phyloP scores from a whole-genome alignment of 2,329 filamentous ascomycete genomes.

The Hypoxylon sp. region DNA sequence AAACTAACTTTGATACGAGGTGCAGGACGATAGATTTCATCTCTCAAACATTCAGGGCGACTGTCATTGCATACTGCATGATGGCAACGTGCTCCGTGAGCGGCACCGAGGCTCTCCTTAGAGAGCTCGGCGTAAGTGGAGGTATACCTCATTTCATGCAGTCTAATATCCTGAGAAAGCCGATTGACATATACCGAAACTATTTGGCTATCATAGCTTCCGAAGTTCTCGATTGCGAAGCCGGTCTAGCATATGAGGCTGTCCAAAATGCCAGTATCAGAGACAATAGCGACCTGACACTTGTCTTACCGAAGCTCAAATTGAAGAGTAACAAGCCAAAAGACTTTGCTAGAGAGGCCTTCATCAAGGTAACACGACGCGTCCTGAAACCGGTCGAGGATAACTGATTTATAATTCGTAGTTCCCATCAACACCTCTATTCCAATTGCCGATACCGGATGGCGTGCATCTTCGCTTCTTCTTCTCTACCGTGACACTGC shows the following conservation, averaged over 20 bases:
- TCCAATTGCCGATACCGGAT: constrained; percentile 68
- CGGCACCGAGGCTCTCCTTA: constrained; percentile 70
- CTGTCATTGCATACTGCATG: constrained; percentile 5
- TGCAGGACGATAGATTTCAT: neutral
- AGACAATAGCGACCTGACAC: constrained; percentile 53
- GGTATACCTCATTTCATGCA: constrained; percentile 53
- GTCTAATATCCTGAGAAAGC: constrained; percentile 46
- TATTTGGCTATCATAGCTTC: constrained; percentile 50
- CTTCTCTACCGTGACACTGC: constrained; percentile 72
- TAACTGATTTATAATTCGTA: constrained; percentile 46
- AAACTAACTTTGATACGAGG: neutral
- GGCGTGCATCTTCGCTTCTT: constrained; percentile 76
- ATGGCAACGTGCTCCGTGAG: constrained; percentile 73
- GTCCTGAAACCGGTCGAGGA: neutral
- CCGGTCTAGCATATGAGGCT: constrained; percentile 51
- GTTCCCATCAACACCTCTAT: constrained; percentile 71
- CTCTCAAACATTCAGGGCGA: constrained; percentile 13
- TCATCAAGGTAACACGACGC: constrained; percentile 40
- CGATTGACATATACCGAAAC: constrained; percentile 53
- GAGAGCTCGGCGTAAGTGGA: constrained; percentile 66
- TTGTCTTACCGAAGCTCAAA: constrained; percentile 54
- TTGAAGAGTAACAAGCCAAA: constrained; percentile 40
- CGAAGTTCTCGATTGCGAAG: constrained; percentile 44
- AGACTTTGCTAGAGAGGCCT: constrained; percentile 40
- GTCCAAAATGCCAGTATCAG: constrained; percentile 50